phyloP scores from a whole-genome alignment of 768 basidiomycete species.

The Agrocybe chaxingu region DNA sequence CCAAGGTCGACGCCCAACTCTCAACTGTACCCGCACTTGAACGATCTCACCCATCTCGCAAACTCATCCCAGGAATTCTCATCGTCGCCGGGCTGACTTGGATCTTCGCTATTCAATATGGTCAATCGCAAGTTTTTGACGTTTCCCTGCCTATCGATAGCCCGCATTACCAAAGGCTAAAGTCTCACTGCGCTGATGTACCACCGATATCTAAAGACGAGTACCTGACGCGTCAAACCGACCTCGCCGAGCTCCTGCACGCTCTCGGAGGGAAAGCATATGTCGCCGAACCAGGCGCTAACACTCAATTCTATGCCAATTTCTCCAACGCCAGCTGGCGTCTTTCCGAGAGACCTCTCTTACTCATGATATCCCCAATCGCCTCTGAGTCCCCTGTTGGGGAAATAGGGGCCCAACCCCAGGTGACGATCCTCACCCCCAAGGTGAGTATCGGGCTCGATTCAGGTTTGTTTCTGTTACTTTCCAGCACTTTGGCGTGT shows the following conservation, averaged over 20 bases:
- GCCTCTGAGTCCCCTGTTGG: conserved; percentile 7
- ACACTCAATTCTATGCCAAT: conserved; percentile 69
- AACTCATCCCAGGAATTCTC: neutral
- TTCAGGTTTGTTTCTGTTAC: neutral
- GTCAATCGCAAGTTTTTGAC: neutral
- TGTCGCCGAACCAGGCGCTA: conserved; percentile 77
- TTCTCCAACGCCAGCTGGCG: conserved; percentile 60
- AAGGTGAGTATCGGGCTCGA: conserved; percentile 22
- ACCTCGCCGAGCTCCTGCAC: conserved; percentile 47
- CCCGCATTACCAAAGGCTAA: conserved; percentile 5
- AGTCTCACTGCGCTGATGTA: conserved; percentile 42
- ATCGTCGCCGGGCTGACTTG: neutral
- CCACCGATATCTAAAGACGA: conserved; percentile 46
- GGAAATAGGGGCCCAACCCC: conserved; percentile 26
- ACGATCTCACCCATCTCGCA: neutral
- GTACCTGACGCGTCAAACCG: conserved; percentile 49
- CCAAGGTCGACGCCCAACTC: no score
- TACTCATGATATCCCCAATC: conserved; percentile 59
- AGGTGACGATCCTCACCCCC: conserved; percentile 67
- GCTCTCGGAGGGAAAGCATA: conserved; percentile 60
- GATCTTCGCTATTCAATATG: neutral
- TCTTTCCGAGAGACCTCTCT: conserved; percentile 76
- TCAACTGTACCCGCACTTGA: neutral
- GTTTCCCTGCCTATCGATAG: neutral
- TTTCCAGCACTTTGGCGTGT: neutral